Base-by-base conservation (phyloP, 768 basidiomycete genomes). In the Jaapia argillacea region DNA sequence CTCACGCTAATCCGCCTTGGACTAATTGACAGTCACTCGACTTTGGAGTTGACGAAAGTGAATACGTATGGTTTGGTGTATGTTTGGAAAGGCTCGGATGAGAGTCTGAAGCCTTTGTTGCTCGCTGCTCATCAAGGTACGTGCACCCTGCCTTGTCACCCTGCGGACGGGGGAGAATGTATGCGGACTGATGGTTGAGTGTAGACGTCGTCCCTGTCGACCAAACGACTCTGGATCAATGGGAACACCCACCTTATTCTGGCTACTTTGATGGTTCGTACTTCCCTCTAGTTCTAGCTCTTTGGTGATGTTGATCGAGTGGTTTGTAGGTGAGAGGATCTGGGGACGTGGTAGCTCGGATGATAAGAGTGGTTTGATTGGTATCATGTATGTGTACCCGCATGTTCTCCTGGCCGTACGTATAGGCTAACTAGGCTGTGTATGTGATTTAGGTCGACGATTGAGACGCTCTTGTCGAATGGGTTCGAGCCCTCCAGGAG, bases 161-260 rank as follows among this genome's bases (percentile, higher is more conserved):
- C 5, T 18, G n/a, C n/a, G n/a, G n/a, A n/a, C n/a, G n/a, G n/a
- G n/a, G n/a, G n/a, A n/a, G 12, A 6, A 24, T 14, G 6, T 37
- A 3, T 10, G 33, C 5, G 20, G 6, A 27, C n/a, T n/a, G n/a
- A n/a, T n/a, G n/a, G n/a, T n/a, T n/a, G n/a, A 16, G n/a, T 33
- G 13, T 27, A 79, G 82, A 85, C 49, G 81, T 83, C 4, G 82
- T 85, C 4, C 82, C 81, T 4, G 81, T 82, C 5, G 67, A 76
- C 20, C 68, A 71, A 2, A 61, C 63, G 3, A 80, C 80, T 0
- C 59, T 72, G 16, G 66, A 69, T 46, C 58, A 71, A 45, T 85
- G 82, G 82, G 67, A 56, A 4, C 51, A 78, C 44, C 77, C 79
- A 3, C 77, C 81, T 2, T 84, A 75, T 54, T 79, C 76, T 22